These are phyloP conservation scores for Penicillium antarcticum DNA, from an alignment of 495 filamentous ascomycete genomes.

Conservation along the genomic window DNA sequence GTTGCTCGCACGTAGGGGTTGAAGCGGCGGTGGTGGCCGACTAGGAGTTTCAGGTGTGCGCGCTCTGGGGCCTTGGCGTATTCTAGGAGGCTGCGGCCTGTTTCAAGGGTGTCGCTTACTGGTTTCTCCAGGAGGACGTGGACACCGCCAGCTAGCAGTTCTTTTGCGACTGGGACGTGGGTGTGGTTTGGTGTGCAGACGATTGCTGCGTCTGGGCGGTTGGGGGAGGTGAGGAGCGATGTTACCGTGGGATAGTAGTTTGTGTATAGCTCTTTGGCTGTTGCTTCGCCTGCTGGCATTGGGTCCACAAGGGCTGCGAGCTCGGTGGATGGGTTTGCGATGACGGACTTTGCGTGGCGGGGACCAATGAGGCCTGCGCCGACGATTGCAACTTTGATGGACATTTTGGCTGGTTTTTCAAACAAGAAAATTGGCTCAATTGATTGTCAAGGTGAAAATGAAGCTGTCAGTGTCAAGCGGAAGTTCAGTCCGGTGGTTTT, in stretches of 20 bases:
- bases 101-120: constrained; percentile 44
- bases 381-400: constrained; percentile 47
- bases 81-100: constrained; percentile 31
- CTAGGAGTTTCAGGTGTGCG: constrained; percentile 44
- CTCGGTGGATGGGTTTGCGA: constrained; percentile 40
- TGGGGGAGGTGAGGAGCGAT: constrained; percentile 36
- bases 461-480: neutral
- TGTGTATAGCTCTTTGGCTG: constrained; percentile 25
- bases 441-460: neutral
- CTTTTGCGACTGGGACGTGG: constrained; percentile 49
- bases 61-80: constrained; percentile 15
- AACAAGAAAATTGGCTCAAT: neutral
- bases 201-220: constrained; percentile 51
- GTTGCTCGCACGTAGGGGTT: constrained; percentile 53
- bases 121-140: constrained; percentile 60
- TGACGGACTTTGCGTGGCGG: constrained; percentile 51
- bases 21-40: constrained; percentile 60
- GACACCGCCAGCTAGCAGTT: constrained; percentile 46
- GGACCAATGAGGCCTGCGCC: constrained; percentile 58
- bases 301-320: constrained; percentile 54
- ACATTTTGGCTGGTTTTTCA: constrained; percentile 7
- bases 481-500: neutral
- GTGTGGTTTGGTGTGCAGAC: constrained; percentile 60
- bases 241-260: constrained; percentile 35
- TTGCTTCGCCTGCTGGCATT: constrained; percentile 25